A percentile compares a stretch with the other conserved stretches of the same genome.
Conservation (phyloP, 768 basidiomycete genomes). For the Agaricus sinodeliciosus region DNA sequence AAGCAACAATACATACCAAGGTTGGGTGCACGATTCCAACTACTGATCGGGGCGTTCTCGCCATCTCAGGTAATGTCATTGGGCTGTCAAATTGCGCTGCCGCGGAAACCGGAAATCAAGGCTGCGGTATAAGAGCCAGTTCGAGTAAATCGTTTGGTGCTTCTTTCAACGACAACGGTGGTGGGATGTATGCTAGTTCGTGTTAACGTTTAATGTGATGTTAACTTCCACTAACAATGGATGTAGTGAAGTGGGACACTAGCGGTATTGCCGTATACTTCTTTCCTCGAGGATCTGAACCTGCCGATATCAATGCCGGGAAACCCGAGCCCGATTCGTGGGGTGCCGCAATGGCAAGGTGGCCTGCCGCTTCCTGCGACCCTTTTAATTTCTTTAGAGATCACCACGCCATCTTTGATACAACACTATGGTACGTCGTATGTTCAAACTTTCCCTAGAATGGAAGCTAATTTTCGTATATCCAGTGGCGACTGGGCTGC, state of each 20-base stretch:
- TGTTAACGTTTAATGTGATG: constrained; percentile 14
- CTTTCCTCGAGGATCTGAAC: constrained; percentile 71
- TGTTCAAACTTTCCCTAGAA: constrained; percentile 6
- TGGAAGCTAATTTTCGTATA: not conserved
- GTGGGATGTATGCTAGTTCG: constrained; percentile 89
- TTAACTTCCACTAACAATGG: constrained; percentile 4
- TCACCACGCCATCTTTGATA: constrained; percentile 79
- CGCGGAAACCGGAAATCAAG: constrained; percentile 61
- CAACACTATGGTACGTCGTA: constrained; percentile 65
- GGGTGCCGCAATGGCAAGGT: constrained; percentile 73
- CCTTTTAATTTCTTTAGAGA: constrained; percentile 75
- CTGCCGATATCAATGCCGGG: constrained; percentile 67
- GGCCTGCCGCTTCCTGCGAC: constrained; percentile 69
- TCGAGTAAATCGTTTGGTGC: constrained; percentile 67
- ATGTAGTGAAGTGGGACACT: constrained; percentile 69
- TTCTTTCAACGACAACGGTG: constrained; percentile 79
- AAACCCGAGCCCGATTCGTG: constrained; percentile 71
- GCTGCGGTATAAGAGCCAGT: constrained; percentile 71
- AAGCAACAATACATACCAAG: constrained; percentile 76
- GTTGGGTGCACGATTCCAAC: constrained; percentile 61
- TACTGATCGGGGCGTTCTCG: constrained; percentile 36
- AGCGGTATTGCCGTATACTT: constrained; percentile 76
- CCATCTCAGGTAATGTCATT: constrained; percentile 59
- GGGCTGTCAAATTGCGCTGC: constrained; percentile 70
- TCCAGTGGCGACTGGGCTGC: constrained; percentile 86